These are phyloP conservation scores for Linum usitatissimum DNA, from an alignment of 345 rosid species.

Conservation along the genomic window DNA sequence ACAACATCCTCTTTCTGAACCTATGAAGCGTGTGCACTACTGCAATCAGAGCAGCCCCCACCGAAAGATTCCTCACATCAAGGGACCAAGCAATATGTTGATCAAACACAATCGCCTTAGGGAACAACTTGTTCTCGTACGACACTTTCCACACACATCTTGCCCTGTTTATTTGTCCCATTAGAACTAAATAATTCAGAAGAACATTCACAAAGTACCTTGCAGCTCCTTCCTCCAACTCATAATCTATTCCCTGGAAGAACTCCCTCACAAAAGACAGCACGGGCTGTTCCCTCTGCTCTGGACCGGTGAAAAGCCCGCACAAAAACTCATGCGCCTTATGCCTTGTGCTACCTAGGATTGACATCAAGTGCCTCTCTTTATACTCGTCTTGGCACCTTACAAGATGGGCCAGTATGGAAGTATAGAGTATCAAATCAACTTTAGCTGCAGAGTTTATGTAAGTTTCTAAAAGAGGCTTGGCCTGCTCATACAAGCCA, in stretches of 20 bases:
- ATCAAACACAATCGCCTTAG: constrained; percentile 91
- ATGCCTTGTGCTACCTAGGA: constrained; percentile 70
- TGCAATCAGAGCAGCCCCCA: constrained; percentile 95
- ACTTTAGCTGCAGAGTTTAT: constrained; percentile 79
- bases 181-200: constrained; percentile 85
- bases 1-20: constrained; percentile 89
- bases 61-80: constrained; percentile 83
- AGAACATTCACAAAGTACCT: constrained; percentile 87
- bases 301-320: constrained; percentile 89
- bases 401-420: constrained; percentile 85
- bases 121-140: constrained; percentile 91
- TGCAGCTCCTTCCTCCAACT: constrained; percentile 90
- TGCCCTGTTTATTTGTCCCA: constrained; percentile 95
- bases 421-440: constrained; percentile 88
- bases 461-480: constrained; percentile 81
- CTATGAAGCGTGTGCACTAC: constrained; percentile 92
- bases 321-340: constrained; percentile 83
- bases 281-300: constrained; percentile 85
- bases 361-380: constrained; percentile 81
- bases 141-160: constrained; percentile 98
- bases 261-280: constrained; percentile 77
- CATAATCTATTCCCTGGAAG: constrained; percentile 86
- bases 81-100: constrained; percentile 98
- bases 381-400: constrained; percentile 82
- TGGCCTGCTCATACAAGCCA: constrained; percentile 70